phyloP scores from a whole-genome alignment of 2,329 filamentous ascomycete genomes.

The Cladosporium sp. region DNA sequence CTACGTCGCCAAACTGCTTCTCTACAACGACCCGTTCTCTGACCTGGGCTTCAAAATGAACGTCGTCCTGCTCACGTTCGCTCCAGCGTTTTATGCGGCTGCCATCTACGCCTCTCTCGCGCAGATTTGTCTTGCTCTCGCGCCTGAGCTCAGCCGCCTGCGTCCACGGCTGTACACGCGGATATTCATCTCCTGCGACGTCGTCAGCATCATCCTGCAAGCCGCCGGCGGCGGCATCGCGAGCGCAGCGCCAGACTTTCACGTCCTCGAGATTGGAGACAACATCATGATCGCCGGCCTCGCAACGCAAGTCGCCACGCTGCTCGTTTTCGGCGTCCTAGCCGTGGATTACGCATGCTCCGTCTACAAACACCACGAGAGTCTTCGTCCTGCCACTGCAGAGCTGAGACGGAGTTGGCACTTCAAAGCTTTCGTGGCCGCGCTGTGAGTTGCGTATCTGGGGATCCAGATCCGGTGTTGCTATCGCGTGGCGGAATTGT shows the following conservation, averaged over 20 bases:
- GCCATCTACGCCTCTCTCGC: not conserved
- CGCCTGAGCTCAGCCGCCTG: not conserved
- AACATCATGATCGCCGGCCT: slow-evolving; percentile 62
- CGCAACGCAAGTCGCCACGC: slow-evolving; percentile 57
- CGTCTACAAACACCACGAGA: too few species aligned
- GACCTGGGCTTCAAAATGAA: not conserved
- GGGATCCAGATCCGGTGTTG: slow-evolving; percentile 34
- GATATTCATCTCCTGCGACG: slow-evolving; percentile 62
- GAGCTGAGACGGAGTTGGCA: too few species aligned
- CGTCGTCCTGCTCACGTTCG: not conserved
- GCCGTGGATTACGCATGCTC: slow-evolving; percentile 40
- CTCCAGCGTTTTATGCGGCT: not conserved
- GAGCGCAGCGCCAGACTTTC: slow-evolving; percentile 49
- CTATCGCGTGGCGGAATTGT: slow-evolving; percentile 37
- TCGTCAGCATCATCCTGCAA: slow-evolving; percentile 61
- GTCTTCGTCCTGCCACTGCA: too few species aligned
- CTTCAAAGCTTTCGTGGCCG: slow-evolving; percentile 17
- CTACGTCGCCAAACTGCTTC: not conserved
- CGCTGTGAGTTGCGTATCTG: slow-evolving; percentile 31
- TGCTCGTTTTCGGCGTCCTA: slow-evolving; percentile 51
- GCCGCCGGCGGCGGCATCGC: slow-evolving; percentile 61
- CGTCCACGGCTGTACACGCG: not conserved
- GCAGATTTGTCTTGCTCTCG: not conserved
- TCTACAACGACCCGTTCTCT: not conserved
- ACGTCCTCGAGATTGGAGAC: slow-evolving; percentile 32